Evolutionary conservation across 805 yeast genomes (phyloP).

Genomic region (Candida ponderosae): DNA sequence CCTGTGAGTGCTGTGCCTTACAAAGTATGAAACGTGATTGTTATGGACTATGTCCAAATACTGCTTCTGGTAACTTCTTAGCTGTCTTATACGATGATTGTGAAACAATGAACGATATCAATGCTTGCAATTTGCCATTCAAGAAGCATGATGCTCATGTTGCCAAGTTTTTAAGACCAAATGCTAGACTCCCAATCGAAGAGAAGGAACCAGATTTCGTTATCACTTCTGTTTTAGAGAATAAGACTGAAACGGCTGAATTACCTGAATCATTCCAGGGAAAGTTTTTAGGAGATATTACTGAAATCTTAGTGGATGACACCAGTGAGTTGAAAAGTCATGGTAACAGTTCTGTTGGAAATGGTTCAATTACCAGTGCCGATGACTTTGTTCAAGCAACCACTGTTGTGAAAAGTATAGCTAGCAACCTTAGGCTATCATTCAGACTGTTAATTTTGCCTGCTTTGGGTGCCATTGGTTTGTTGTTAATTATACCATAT

Average conservation of each 20-base stretch:
- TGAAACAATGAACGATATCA: constrained; percentile 36
- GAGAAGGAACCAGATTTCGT: constrained; percentile 18
- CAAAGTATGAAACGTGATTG: constrained; percentile 39
- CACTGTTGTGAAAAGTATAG: not conserved
- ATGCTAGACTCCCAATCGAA: constrained; percentile 17
- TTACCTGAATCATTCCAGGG: not conserved
- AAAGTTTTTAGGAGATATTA: too few species aligned
- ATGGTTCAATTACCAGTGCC: too few species aligned
- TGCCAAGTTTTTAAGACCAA: constrained; percentile 20
- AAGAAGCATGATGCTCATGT: constrained; percentile 30
- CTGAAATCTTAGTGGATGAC: too few species aligned
- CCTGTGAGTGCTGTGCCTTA: constrained; percentile 50
- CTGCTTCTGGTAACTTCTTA: constrained; percentile 37
- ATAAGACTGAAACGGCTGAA: constrained; percentile 2
- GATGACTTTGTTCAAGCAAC: not conserved
- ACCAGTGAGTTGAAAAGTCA: too few species aligned
- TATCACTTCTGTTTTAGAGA: constrained; percentile 13
- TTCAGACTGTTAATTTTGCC: too few species aligned
- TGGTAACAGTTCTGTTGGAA: too few species aligned
- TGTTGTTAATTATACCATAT: too few species aligned
- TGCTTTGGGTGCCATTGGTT: too few species aligned
- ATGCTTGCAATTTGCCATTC: constrained; percentile 43
- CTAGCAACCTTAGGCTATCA: not conserved
- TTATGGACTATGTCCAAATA: constrained; percentile 40
- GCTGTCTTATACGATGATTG: constrained; percentile 39